Evolutionary conservation across 257 asterid genomes (phyloP).

Genomic region (Penstemon newberryi): DNA sequence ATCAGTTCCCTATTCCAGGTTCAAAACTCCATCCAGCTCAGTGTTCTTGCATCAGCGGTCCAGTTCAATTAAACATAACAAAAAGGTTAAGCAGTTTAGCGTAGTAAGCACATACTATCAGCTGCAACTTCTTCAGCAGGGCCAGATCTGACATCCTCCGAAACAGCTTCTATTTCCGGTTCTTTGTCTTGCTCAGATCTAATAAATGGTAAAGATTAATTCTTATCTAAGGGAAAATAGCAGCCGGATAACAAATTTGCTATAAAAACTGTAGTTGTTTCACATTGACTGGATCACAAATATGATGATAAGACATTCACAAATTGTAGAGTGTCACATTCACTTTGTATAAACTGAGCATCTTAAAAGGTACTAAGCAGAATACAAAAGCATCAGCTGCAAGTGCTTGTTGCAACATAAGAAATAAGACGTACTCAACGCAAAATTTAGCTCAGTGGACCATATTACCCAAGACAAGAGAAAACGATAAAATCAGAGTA

Average conservation of each 20-base stretch:
- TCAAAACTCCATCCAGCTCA: constrained; percentile 19
- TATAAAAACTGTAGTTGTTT: constrained; percentile 3
- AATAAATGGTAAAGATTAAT: constrained; percentile 24
- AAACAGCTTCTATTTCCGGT: constrained; percentile 75
- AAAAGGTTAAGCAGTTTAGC: neutral
- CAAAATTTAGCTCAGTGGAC: constrained; percentile 15
- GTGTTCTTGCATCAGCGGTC: constrained; percentile 18
- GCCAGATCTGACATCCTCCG: constrained; percentile 62
- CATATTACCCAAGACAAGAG: neutral
- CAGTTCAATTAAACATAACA: constrained; percentile 4
- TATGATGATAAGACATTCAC: no score
- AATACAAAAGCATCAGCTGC: constrained; percentile 22
- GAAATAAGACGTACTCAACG: neutral
- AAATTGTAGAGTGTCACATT: no score
- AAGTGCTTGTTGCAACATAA: constrained; percentile 1
- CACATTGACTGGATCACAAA: neutral
- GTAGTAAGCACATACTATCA: constrained; percentile 56
- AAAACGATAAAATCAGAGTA: constrained; percentile 6
- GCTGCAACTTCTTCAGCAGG: constrained; percentile 70
- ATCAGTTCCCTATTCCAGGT: constrained; percentile 14
- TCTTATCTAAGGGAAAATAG: neutral
- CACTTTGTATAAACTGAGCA: no score
- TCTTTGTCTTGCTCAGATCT: constrained; percentile 99
- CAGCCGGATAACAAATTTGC: constrained; percentile 11
- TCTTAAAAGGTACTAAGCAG: neutral